Evolutionary conservation across 2,329 filamentous ascomycete species (phyloP).

Genomic region (Ascochyta lentis): DNA sequence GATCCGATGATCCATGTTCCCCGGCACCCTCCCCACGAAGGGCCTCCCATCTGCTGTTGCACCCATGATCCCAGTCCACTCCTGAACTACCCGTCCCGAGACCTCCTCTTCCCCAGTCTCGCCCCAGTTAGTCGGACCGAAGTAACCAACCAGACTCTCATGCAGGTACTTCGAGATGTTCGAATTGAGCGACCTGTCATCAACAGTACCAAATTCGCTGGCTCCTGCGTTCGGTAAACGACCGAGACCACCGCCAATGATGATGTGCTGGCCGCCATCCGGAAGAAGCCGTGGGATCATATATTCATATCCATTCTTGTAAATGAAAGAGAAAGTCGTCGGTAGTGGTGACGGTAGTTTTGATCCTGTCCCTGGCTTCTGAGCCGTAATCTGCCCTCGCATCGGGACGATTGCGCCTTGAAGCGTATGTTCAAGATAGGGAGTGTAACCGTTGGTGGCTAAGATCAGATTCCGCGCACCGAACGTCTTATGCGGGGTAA

Average conservation of each 20-base stretch:
- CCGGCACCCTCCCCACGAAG: conserved; percentile 54
- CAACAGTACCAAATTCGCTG: conserved; percentile 61
- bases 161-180: conserved; percentile 58
- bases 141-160: conserved; percentile 55
- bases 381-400: conserved; percentile 50
- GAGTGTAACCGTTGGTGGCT: conserved; percentile 48
- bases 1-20: conserved; percentile 19
- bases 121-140: conserved; percentile 56
- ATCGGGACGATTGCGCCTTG: conserved; percentile 53
- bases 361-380: conserved; percentile 46
- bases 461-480: conserved; percentile 30
- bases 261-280: conserved; percentile 56
- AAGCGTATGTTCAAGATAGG: conserved; percentile 35
- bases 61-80: conserved; percentile 62
- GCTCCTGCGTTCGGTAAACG: conserved; percentile 53
- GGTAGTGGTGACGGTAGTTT: conserved; percentile 50
- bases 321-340: conserved; percentile 68
- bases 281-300: conserved; percentile 63
- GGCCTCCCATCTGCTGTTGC: conserved; percentile 59
- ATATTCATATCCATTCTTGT: conserved; percentile 69
- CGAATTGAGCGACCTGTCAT: conserved; percentile 62
- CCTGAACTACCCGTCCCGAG: conserved; percentile 41
- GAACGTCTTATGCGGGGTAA: conserved; percentile 29
- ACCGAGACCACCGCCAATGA: conserved; percentile 67
- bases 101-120: conserved; percentile 25